phyloP scores from a whole-genome alignment of 2,329 filamentous ascomycete genomes.

The Cladosporium velox region DNA sequence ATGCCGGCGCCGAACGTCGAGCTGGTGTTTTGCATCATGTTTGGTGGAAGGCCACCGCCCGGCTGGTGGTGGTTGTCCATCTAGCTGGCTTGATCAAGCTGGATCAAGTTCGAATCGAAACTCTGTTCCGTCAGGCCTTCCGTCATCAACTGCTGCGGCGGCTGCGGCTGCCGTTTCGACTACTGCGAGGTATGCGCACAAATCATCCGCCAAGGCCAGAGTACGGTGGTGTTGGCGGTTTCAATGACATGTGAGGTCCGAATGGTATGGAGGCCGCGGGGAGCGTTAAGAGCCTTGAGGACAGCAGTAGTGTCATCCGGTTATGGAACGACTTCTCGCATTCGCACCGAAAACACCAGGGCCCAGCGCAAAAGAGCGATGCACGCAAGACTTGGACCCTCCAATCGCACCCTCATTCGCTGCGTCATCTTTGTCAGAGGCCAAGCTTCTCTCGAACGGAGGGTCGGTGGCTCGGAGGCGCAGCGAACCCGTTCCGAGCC shows the following conservation, averaged over 20 bases:
- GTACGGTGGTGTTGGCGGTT: too few relatives aligned
- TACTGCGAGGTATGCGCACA: not conserved
- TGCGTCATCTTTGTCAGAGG: slow-evolving; percentile 13
- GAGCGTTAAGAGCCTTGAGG: not conserved
- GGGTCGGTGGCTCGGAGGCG: not conserved
- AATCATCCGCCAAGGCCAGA: not conserved
- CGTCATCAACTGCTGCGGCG: not conserved
- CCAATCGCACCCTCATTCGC: slow-evolving; percentile 12
- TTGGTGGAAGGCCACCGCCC: not conserved
- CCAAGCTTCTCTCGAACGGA: not conserved
- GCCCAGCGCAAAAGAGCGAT: slow-evolving; percentile 9
- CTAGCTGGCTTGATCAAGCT: not conserved
- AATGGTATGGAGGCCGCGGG: not conserved
- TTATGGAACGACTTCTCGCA: slow-evolving; percentile 8
- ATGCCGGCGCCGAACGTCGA: slow-evolving; percentile 9
- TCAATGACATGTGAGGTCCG: not conserved
- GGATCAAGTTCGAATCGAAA: not conserved
- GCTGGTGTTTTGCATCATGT: slow-evolving; percentile 2
- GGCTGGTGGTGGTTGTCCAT: not conserved
- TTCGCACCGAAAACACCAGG: slow-evolving; percentile 6
- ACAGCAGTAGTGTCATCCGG: not conserved
- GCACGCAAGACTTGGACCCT: not conserved
- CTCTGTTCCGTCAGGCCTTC: not conserved
- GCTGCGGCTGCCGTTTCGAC: not conserved
- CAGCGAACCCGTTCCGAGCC: not conserved